Conservation (phyloP, 2,329 filamentous ascomycete species). For the Botrytis cinerea region DNA sequence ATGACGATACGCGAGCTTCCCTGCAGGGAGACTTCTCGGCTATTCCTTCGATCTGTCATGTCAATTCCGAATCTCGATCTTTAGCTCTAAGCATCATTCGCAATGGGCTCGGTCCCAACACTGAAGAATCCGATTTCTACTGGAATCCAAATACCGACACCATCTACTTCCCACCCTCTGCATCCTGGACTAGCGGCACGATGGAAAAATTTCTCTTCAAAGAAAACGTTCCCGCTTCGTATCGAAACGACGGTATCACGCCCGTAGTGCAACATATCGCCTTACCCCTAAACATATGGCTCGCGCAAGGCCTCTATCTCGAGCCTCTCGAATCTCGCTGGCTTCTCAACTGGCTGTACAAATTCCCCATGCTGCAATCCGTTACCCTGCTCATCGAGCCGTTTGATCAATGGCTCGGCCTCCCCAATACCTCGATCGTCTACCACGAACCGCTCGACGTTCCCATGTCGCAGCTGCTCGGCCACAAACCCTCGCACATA, state of each 20-base stretch:
- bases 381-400: conserved; percentile 10
- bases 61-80: conserved; percentile 22
- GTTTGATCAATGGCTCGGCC: conserved; percentile 8
- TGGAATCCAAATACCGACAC: conserved; percentile 17
- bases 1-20: background rate
- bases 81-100: background rate
- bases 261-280: background rate
- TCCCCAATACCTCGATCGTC: background rate
- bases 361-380: background rate
- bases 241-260: background rate
- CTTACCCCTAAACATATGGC: background rate
- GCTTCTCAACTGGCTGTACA: background rate
- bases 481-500: background rate
- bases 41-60: conserved; percentile 28
- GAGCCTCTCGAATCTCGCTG: background rate
- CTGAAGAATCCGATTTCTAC: conserved; percentile 3
- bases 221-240: background rate
- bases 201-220: conserved; percentile 1
- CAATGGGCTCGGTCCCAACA: background rate
- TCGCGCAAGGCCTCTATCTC: background rate
- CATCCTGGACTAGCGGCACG: conserved; percentile 13
- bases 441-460: conserved; percentile 4
- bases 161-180: conserved; percentile 5
- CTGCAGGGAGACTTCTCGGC: conserved; percentile 25
- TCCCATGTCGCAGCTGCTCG: background rate